Evolutionary conservation across 768 basidiomycete species (phyloP).

Genomic region (Fomitopsis serialis): DNA sequence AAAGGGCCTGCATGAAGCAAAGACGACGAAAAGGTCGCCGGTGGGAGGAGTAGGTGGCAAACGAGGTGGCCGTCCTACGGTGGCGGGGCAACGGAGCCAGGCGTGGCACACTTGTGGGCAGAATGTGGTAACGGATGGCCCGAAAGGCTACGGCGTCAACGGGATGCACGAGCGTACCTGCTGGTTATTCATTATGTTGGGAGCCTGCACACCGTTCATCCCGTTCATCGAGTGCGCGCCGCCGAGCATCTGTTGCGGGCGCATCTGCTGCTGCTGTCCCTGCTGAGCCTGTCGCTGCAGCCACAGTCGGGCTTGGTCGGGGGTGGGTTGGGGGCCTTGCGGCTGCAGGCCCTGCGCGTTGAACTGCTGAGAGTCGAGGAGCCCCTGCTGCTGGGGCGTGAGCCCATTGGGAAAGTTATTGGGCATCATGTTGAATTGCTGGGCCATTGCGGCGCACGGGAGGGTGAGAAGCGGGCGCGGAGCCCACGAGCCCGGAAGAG

Average conservation of each 20-base stretch:
- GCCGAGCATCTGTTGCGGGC: slow-evolving; percentile 5
- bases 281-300: slow-evolving; percentile 43
- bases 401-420: slow-evolving; percentile 41
- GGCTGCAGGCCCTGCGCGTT: slow-evolving; percentile 22
- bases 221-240: neutral
- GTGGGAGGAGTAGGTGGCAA: no score
- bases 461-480: slow-evolving; percentile 11
- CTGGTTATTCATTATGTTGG: slow-evolving; percentile 5
- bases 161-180: slow-evolving; percentile 12
- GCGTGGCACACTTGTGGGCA: neutral
- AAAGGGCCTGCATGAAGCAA: slow-evolving; percentile 14
- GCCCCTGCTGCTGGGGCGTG: slow-evolving; percentile 41
- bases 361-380: slow-evolving; percentile 23
- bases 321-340: slow-evolving; percentile 35
- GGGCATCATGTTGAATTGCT: slow-evolving; percentile 49
- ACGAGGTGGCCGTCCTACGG: neutral
- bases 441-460: slow-evolving; percentile 37
- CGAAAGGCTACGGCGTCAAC: neutral
- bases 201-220: neutral
- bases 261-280: slow-evolving; percentile 13
- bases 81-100: neutral
- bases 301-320: slow-evolving; percentile 54
- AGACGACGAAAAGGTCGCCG: slow-evolving; percentile 9
- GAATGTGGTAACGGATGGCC: neutral
- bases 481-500: neutral